These are phyloP conservation scores for Sclerotinia trifoliorum DNA, from an alignment of 2,329 filamentous ascomycete genomes.

Conservation along the genomic window DNA sequence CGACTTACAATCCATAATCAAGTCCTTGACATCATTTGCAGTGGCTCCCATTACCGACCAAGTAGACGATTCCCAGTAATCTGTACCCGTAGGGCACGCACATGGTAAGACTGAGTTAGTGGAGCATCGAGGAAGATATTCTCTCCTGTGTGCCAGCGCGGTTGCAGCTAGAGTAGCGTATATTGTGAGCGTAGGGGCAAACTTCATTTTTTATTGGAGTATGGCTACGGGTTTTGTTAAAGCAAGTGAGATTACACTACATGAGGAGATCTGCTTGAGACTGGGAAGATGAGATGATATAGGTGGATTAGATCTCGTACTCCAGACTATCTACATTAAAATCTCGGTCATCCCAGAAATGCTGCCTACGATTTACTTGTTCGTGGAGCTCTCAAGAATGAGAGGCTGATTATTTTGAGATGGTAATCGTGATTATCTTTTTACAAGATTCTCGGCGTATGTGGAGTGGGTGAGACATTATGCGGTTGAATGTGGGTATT, in stretches of 20 bases:
- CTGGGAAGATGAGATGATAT: background rate
- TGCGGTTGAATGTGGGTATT: background rate
- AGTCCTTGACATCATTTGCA: constrained; percentile 9
- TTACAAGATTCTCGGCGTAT: background rate
- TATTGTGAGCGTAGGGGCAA: background rate
- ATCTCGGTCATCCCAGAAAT: background rate
- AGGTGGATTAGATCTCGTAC: background rate
- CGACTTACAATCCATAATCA: constrained; percentile 18
- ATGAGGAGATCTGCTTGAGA: background rate
- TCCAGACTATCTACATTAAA: background rate
- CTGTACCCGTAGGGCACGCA: background rate
- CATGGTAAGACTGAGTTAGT: constrained; percentile 3
- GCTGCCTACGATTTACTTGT: background rate
- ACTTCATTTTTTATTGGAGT: background rate
- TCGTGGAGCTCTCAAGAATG: background rate
- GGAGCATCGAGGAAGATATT: background rate
- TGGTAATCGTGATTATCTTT: background rate
- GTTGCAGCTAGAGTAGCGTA: background rate
- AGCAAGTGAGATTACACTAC: background rate
- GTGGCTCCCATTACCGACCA: constrained; percentile 7
- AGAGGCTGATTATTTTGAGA: background rate
- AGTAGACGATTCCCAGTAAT: constrained; percentile 17
- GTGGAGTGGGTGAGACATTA: background rate
- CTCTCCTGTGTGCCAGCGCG: background rate
- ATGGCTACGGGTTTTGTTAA: background rate